Evolutionary conservation across 805 yeast species (phyloP).

Genomic region (Teunomyces aglyptinius): DNA sequence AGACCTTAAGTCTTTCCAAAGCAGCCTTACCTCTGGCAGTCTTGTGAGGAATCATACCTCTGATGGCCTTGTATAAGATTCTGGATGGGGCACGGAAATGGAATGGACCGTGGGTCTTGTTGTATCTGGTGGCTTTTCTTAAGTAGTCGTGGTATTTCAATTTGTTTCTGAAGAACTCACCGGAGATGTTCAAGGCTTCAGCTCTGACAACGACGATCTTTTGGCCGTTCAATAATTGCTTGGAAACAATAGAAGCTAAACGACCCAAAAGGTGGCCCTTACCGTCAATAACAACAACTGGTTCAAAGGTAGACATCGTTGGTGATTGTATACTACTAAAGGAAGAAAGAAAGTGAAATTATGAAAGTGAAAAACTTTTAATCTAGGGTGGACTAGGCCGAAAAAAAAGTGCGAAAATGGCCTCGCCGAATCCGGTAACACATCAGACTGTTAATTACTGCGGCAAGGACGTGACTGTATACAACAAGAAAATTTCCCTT

Average conservation of each 20-base stretch:
- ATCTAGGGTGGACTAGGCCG: slow-evolving; percentile 2
- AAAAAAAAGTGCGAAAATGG: slow-evolving; percentile 4
- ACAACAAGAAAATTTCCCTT: not conserved
- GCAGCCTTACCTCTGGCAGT: slow-evolving; percentile 99
- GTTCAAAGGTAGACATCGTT: slow-evolving; percentile 83
- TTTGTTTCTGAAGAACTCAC: slow-evolving; percentile 99
- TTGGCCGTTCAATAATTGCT: slow-evolving; percentile 98
- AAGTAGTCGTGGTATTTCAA: slow-evolving; percentile 99
- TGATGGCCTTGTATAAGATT: slow-evolving; percentile 98
- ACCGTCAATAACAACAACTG: slow-evolving; percentile 98
- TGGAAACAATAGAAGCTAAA: slow-evolving; percentile 97
- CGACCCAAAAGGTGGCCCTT: slow-evolving; percentile 99
- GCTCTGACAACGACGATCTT: slow-evolving; percentile 96
- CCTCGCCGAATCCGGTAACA: slow-evolving; percentile 5
- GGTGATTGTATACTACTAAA: slow-evolving; percentile 8
- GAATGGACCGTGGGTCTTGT: slow-evolving; percentile 99
- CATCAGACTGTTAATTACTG: not conserved
- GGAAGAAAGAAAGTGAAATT: slow-evolving; percentile 6
- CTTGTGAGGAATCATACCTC: slow-evolving; percentile 99
- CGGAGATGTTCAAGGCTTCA: slow-evolving; percentile 97
- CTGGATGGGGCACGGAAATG: slow-evolving; percentile 99
- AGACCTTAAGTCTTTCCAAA: slow-evolving; percentile 97
- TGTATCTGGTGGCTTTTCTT: slow-evolving; percentile 98
- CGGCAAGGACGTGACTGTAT: slow-evolving; percentile 4
- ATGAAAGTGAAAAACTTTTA: slow-evolving; percentile 4